Evolutionary conservation across 495 filamentous ascomycete species (phyloP), one percentile per base, ranked within the genome.

Genomic region (Terfezia claveryi): DNA sequence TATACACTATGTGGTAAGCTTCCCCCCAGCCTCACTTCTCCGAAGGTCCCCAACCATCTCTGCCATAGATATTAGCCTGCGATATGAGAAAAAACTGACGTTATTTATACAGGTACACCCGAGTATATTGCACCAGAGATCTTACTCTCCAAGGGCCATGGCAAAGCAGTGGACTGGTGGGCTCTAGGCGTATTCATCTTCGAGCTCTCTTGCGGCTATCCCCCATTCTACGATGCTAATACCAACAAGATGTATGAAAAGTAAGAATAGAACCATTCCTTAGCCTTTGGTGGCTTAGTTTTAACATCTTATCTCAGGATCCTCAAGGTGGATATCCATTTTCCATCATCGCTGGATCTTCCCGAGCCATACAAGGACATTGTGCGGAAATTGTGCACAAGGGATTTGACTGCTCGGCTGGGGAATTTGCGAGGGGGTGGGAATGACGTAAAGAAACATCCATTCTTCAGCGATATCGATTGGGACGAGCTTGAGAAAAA

Each of bases 101-200:
- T 11, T n/a, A 44, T 7, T 54, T 1, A 10, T 38, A 23, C 23
- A 64, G 62, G 91, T 23, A 98, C 91, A 0, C 91, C 89, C 27
- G 91, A 98, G 64, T 98, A 98, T 67, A 75, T 98, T 17, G 88
- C 91, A 2, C 91, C 91, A 2, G 91, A 98, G 70, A 88, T 95
- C 17, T 95, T 98, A 56, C 82, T 88, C 59, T 92, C 87, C 66
- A 89, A 87, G 64, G 88, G 87, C 12, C 91, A 98, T 64, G 87
- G 85, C 36, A 85, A 85, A 38, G 89, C 91, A 0, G 91, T 98
- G n/a, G 91, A 98, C 68, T 98, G 91, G 91, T 98, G 91, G 91
- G 92, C 91, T 8, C 72, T 96, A 58, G 91, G 91, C 7, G 93
- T 98, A 59, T 68, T 98, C 52, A 85, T 95, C 54, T 96, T 92